Base-by-base conservation (phyloP, 108 stramenopile genomes). In the Nitzschia inconspicua region DNA sequence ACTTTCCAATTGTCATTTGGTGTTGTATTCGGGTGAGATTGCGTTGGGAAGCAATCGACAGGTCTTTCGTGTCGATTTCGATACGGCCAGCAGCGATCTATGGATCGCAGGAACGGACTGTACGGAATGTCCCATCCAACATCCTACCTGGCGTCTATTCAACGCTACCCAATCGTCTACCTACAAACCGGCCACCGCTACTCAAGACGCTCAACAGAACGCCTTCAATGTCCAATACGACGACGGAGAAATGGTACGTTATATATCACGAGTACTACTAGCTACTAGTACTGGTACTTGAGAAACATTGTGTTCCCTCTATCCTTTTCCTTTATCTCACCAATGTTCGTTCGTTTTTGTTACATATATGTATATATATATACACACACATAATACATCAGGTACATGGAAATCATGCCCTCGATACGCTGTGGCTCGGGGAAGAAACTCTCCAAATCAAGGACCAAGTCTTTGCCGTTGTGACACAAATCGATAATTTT, bases 31-130 rank as follows among this genome's bases (percentile, higher is more conserved):
- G 4, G 80, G 80, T 1, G 35, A 51, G 0, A 76, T 91, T 44
- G 35, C 61, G 5, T 48, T 96, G 13, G 95, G 95, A 7, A 89
- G 83, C 0, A 93, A 92, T 19, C 52, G 76, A 3, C 95, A 95
- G 65, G 44, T 53, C 4, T 93, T 97, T 60, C 49, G 76, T 3
- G 95, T 98, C 54, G 85, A 95, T 44, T 95, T 96, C 70, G 98
- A 99, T 62, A 97, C 96, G 5, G 98, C 97, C 0, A 89, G 85
- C 20, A 77, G 81, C 42, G 95, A 99, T 73, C 69, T 98, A 3
- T 99, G 98, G 98, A 89, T 98, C 2, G 91, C 98, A 6, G 56
- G 58, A 31, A 73, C 76, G 22, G n/a, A n/a, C n/a, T n/a, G n/a
- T n/a, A n/a, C n/a, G n/a, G n/a, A n/a, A n/a, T 84, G 85, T 9